Conservation (phyloP, 257 asterid genomes). For the Nemophila menziesii region DNA sequence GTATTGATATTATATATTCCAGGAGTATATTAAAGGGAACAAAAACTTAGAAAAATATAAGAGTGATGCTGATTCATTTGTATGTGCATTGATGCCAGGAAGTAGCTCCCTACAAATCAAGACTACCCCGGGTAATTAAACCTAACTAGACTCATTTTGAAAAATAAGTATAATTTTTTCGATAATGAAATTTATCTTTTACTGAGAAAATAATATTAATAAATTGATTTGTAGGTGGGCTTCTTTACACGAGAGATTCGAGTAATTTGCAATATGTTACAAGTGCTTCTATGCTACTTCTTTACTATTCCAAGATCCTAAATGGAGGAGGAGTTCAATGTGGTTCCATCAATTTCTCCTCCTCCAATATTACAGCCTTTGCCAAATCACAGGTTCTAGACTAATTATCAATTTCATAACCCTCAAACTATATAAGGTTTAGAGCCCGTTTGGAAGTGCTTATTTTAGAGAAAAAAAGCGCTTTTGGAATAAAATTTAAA, state of each 20-base stretch:
- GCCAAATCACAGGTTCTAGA: slow-evolving; percentile 74
- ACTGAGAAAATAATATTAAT: too few relatives aligned
- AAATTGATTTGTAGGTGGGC: slow-evolving; percentile 45
- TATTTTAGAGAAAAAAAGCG: too few relatives aligned
- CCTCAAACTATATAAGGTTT: too few relatives aligned
- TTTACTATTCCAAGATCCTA: slow-evolving; percentile 41
- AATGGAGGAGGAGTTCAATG: slow-evolving; percentile 32
- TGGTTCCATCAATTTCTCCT: slow-evolving; percentile 33
- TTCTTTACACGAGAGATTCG: slow-evolving; percentile 48
- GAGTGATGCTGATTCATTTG: slow-evolving; percentile 50
- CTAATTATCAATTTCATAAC: neutral
- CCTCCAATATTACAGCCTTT: slow-evolving; percentile 40
- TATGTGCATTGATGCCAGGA: slow-evolving; percentile 64
- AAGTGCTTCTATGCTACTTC: slow-evolving; percentile 47
- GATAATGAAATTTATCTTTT: neutral
- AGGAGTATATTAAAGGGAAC: slow-evolving; percentile 57
- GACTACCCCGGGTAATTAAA: slow-evolving; percentile 57
- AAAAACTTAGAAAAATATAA: slow-evolving; percentile 35
- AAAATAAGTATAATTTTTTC: neutral
- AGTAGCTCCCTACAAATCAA: slow-evolving; percentile 48
- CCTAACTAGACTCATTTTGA: neutral
- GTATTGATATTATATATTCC: slow-evolving; percentile 5
- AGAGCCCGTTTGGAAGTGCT: too few relatives aligned
- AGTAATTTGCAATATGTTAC: slow-evolving; percentile 60
- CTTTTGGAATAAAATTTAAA: too few relatives aligned